Evolutionary conservation across 192 early-diverging fungal species (phyloP).

Genomic region (Rhizophagus sp.): DNA sequence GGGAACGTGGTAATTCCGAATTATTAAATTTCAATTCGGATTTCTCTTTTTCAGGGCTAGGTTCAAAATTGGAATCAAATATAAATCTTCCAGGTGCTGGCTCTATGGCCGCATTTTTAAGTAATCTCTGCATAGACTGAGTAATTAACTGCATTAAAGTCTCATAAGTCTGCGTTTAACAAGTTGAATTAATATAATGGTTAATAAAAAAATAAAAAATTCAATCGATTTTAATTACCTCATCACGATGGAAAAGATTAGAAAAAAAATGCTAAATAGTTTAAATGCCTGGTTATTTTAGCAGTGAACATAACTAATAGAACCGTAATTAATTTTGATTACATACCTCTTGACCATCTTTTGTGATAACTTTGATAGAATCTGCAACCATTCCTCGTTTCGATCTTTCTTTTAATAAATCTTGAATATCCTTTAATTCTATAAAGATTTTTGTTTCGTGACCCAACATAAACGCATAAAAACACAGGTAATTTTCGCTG

Average conservation of each 20-base stretch:
- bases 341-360: slow-evolving; percentile 73
- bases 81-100: slow-evolving; percentile 59
- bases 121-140: slow-evolving; percentile 82
- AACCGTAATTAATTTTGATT: neutral
- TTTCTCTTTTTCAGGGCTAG: slow-evolving; percentile 26
- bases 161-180: slow-evolving; percentile 69
- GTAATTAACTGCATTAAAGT: slow-evolving; percentile 89
- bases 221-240: slow-evolving; percentile 38
- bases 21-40: neutral
- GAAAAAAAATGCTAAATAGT: slow-evolving; percentile 75
- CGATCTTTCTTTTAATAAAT: slow-evolving; percentile 83
- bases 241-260: slow-evolving; percentile 95
- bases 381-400: slow-evolving; percentile 91
- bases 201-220: neutral
- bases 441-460: slow-evolving; percentile 90
- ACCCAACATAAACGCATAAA: slow-evolving; percentile 93
- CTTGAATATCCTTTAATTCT: slow-evolving; percentile 90
- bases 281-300: neutral
- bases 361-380: slow-evolving; percentile 81
- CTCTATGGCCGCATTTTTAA: slow-evolving; percentile 78
- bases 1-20: slow-evolving; percentile 30
- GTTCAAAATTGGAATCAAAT: slow-evolving; percentile 6
- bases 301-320: neutral
- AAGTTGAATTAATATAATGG: neutral
- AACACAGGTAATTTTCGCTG: slow-evolving; percentile 89